Evolutionary conservation across 2,329 filamentous ascomycete species (phyloP), one percentile per base, ranked within the genome.

Genomic region (Penicillium sp.): DNA sequence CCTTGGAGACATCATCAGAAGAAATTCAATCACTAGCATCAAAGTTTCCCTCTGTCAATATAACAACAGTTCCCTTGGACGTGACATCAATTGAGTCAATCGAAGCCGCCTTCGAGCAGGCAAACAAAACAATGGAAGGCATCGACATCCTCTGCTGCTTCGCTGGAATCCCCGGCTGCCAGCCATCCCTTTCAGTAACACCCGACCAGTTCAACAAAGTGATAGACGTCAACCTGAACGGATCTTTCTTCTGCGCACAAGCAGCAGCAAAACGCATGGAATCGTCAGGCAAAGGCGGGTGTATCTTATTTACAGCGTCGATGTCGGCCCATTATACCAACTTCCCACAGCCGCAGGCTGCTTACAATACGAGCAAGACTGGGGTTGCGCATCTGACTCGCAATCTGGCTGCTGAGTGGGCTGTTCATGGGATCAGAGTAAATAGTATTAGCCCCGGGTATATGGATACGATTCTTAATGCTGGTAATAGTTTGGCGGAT

Each of bases 381-480:
- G 87, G 83, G 0, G 72, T 92, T 1, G 64, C 88, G 31, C 82
- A 84, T 50, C 70, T 91, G 63, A 86, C 84, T 49, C 84, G 81
- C 61, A 86, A 80, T 36, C 73, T 92, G 16, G 89, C 88, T 0
- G 87, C 86, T 0, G 89, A 92, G 72, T 92, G 88, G 89, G 86
- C 86, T 1, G 74, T 78, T 1, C 81, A 87, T 68, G 89, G 89
- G 0, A 89, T 92, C 59, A 75, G 87, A 3, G 85, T 89, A 5
- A 92, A 92, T 64, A 84, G 79, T 19, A 79, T 92, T 44, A 85
- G 81, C 39, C 89, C 89, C 0, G 89, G 89, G 0, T 92, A 92
- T 65, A 90, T 91, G 85, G 88, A 90, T 65, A 91, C 88, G 0
- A 83, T 90, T 13, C 73, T 92, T 47, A 92, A 91, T 66, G 85